Evolutionary conservation across 495 filamentous ascomycete genomes (phyloP).

Genomic region (Trichoderma reesei): DNA sequence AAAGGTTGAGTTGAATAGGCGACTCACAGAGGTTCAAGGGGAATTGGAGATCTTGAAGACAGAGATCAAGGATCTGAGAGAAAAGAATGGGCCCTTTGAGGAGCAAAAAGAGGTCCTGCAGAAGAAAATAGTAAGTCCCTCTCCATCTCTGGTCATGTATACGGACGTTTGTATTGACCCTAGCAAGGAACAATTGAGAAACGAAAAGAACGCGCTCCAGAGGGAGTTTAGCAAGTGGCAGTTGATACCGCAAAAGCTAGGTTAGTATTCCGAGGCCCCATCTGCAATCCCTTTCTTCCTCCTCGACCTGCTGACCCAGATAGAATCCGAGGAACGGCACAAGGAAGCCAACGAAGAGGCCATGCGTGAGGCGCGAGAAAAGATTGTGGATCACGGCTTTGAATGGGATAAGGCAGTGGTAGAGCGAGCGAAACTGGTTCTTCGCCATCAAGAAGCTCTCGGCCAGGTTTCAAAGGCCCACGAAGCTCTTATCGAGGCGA

Average conservation of each 20-base stretch:
- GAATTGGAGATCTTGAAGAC: constrained; percentile 30
- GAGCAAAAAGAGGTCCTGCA: constrained; percentile 7
- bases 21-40: constrained; percentile 23
- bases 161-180: constrained; percentile 17
- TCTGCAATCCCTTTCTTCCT: not conserved
- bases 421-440: constrained; percentile 50
- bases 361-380: constrained; percentile 26
- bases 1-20: constrained; percentile 39
- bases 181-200: constrained; percentile 23
- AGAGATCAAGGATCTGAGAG: constrained; percentile 23
- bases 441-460: constrained; percentile 52
- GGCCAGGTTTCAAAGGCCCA: constrained; percentile 47
- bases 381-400: constrained; percentile 32
- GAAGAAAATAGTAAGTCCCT: constrained; percentile 24
- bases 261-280: constrained; percentile 25
- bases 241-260: constrained; percentile 59
- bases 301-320: not conserved
- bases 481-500: constrained; percentile 53
- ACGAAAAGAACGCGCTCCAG: constrained; percentile 45
- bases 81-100: constrained; percentile 9
- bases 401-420: constrained; percentile 49
- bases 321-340: constrained; percentile 46
- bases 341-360: constrained; percentile 30
- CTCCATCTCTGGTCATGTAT: not conserved
- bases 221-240: constrained; percentile 49